Base-by-base conservation (phyloP, 805 yeast genomes). In the Candida takata region DNA sequence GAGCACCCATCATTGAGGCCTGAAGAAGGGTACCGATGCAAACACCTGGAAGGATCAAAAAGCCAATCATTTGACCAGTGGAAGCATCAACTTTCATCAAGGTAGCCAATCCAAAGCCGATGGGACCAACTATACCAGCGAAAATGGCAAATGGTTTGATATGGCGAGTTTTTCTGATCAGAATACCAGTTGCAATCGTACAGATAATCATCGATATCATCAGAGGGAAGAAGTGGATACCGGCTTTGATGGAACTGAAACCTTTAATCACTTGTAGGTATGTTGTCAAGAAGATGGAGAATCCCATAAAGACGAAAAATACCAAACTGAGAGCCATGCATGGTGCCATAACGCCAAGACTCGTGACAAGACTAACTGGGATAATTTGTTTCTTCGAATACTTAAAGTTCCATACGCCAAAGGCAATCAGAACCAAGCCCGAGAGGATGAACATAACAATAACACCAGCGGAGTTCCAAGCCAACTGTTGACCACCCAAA, bases 391-490 rank as follows among this genome's bases (percentile, higher is more conserved):
- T 11, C 15, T 36, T 36, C 14, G 47, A 43, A 26, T 15, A 40
- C 20, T 27, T 40, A 30, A 43, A 43, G 28, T 43, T 43, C 47
- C 47, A 40, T 10, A 38, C 19, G 24, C 37, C 24, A 25, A 43
- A 43, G 6, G 18, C 31, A 13, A 35, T 32, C 7, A 28, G 19
- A 3, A 38, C 13, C 16, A 36, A 10, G 3, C 41, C 42, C 26
- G 42, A 40, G 24, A 76, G 27, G 8, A 70, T 54, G 34, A 77
- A 65, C 35, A 69, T 68, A 9, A 56, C 44, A 6, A 78, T 67
- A 4, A 74, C 72, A 4, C 72, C 65, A n/a, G 72, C 71, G 0
- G 79, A 69, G 3, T 57, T 49, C 84, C 84, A 79, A 2, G 72
- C 55, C 45, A 55, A 66, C 24, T 66, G 60, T 24, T 58, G 53